These are phyloP conservation scores for Clavariopsis aquatica DNA, from an alignment of 495 filamentous ascomycete genomes.

Conservation along the genomic window DNA sequence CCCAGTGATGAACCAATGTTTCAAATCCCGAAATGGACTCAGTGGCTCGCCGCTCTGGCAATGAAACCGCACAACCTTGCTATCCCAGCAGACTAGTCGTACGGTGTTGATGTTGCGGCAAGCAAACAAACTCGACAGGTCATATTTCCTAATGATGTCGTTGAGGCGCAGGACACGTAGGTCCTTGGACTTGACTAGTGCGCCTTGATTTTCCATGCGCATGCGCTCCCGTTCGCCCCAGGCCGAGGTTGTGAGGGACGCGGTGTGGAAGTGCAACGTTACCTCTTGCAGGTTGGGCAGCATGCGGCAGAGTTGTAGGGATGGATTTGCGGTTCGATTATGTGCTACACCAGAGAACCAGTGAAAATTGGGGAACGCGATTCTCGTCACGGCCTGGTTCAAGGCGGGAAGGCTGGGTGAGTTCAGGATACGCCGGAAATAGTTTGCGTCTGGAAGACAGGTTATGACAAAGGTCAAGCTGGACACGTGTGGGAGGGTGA, in stretches of 20 bases:
- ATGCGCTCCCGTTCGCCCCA: slow-evolving; percentile 3
- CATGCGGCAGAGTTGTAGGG: neutral
- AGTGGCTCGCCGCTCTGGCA: neutral
- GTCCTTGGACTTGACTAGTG: neutral
- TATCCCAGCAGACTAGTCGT: neutral
- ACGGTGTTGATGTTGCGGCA: neutral
- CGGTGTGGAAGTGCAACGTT: slow-evolving; percentile 12
- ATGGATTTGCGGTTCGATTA: neutral
- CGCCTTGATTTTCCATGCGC: neutral
- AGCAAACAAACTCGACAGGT: neutral
- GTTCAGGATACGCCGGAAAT: neutral
- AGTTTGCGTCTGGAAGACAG: neutral
- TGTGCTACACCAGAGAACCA: slow-evolving; percentile 21
- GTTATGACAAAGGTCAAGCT: neutral
- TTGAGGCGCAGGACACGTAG: neutral
- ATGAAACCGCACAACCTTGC: neutral
- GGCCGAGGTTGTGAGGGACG: neutral
- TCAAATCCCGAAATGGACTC: neutral
- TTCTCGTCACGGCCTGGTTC: neutral
- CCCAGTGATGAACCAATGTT: neutral
- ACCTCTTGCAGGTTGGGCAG: slow-evolving; percentile 13
- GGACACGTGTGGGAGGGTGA: neutral
- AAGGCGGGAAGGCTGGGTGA: neutral
- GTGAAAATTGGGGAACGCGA: slow-evolving; percentile 9
- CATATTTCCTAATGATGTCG: neutral